Percentiles rank a stretch among this genome's conserved stretches.
Evolutionary conservation across 2,329 filamentous ascomycete species (phyloP).

Genomic region (Fusarium verticillioides): DNA sequence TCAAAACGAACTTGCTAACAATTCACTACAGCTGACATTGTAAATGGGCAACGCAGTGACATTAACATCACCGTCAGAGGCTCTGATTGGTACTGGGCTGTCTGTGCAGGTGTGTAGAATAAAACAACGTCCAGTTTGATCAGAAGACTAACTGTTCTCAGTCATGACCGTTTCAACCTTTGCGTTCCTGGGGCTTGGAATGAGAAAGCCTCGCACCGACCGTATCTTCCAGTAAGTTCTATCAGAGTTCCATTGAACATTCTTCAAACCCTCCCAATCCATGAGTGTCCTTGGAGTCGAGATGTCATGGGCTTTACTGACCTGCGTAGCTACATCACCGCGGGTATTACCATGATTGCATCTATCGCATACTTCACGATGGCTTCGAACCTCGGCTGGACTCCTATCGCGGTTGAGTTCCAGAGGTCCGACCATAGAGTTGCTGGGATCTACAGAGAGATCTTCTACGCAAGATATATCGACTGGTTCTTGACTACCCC

Average conservation of each 20-base stretch:
- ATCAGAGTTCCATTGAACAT: rapidly evolving
- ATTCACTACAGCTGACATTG: background rate
- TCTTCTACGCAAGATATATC: constrained; percentile 66
- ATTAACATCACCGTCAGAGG: constrained; percentile 69
- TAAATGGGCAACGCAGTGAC: constrained; percentile 50
- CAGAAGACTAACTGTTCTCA: constrained; percentile 56
- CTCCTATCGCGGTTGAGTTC: constrained; percentile 64
- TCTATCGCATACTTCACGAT: constrained; percentile 63
- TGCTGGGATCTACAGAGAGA: constrained; percentile 65
- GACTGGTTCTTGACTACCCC: constrained; percentile 68
- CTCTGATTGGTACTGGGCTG: constrained; percentile 71
- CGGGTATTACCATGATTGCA: constrained; percentile 60
- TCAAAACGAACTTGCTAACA: rapidly evolving
- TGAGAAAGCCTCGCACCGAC: constrained; percentile 64
- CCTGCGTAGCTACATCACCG: constrained; percentile 56
- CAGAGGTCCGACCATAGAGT: constrained; percentile 49
- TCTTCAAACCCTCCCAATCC: rapidly evolving
- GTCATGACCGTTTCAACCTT: constrained; percentile 68
- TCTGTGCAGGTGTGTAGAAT: background rate
- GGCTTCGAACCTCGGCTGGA: constrained; percentile 62
- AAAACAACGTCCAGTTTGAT: rapidly evolving
- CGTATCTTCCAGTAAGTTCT: constrained; percentile 60
- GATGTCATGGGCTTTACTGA: background rate
- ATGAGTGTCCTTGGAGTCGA: rapidly evolving
- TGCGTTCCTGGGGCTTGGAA: constrained; percentile 61